Evolutionary conservation across 2,329 filamentous ascomycete species (phyloP).

Genomic region (Cladosporium sp.): DNA sequence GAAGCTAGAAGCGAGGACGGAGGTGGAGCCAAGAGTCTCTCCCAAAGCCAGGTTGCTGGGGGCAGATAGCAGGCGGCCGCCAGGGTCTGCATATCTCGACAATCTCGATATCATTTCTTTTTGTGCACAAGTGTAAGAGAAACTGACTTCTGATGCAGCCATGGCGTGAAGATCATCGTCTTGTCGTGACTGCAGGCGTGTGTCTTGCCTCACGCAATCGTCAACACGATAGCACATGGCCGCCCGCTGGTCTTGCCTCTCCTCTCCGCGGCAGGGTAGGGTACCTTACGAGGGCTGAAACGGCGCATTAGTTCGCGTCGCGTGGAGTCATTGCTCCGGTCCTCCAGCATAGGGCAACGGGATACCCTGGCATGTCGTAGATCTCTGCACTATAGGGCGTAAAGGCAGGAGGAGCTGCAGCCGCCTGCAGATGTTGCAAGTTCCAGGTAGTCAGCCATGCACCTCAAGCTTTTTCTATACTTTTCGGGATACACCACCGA

Average conservation of each 20-base stretch:
- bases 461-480: not conserved
- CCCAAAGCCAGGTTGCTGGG: constrained; percentile 14
- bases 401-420: not conserved
- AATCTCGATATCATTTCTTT: constrained; percentile 14
- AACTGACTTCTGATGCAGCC: not conserved
- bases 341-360: not conserved
- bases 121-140: not conserved
- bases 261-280: not conserved
- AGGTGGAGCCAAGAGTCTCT: not conserved
- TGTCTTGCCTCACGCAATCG: not conserved
- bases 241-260: not conserved
- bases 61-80: constrained; percentile 15
- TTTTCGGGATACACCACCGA: not conserved
- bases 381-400: constrained; percentile 1
- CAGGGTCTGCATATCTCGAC: constrained; percentile 10
- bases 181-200: not conserved
- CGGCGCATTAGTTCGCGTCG: not conserved
- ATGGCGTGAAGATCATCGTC: not conserved
- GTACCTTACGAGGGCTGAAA: not conserved
- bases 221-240: not conserved
- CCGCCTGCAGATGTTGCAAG: not conserved
- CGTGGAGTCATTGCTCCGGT: constrained; percentile 4
- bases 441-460: not conserved
- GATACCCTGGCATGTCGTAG: not conserved
- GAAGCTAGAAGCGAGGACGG: not conserved